These are phyloP conservation scores for Dipteronia dyeriana DNA, from an alignment of 345 rosid genomes.

Conservation along the genomic window DNA sequence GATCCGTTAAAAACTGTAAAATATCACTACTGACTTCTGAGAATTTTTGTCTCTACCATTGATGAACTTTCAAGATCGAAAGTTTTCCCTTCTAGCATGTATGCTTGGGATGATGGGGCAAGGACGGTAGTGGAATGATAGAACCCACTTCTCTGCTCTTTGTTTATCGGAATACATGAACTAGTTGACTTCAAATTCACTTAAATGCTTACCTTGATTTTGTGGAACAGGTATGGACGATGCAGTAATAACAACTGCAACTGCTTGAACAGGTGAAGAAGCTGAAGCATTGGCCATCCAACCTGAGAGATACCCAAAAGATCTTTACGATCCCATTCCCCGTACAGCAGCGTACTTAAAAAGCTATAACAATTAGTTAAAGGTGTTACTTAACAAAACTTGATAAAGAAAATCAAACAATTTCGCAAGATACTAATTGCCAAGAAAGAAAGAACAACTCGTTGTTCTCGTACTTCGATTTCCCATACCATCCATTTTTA, in stretches of 20 bases:
- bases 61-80: constrained; percentile 66
- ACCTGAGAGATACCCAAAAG: constrained; percentile 25
- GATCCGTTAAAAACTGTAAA: no score
- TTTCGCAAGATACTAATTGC: no score
- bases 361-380: no score
- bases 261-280: constrained; percentile 80
- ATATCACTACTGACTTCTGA: constrained; percentile 39
- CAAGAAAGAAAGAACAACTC: no score
- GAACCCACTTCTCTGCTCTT: constrained; percentile 35
- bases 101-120: constrained; percentile 96
- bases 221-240: constrained; percentile 72
- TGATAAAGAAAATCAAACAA: no score
- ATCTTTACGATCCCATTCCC: no score
- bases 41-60: constrained; percentile 36
- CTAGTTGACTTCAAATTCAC: no score
- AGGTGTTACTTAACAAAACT: no score
- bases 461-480: no score
- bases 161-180: no score
- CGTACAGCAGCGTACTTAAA: no score
- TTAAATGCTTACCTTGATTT: constrained; percentile 61
- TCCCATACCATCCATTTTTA: no score
- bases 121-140: constrained; percentile 92
- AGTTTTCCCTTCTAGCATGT: constrained; percentile 84
- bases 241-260: constrained; percentile 83
- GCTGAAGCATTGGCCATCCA: constrained; percentile 84